Percentiles rank a stretch among this genome's conserved stretches.
Evolutionary conservation across 306 rosid genomes (phyloP).

Genomic region (Quercus berberidifolia): DNA sequence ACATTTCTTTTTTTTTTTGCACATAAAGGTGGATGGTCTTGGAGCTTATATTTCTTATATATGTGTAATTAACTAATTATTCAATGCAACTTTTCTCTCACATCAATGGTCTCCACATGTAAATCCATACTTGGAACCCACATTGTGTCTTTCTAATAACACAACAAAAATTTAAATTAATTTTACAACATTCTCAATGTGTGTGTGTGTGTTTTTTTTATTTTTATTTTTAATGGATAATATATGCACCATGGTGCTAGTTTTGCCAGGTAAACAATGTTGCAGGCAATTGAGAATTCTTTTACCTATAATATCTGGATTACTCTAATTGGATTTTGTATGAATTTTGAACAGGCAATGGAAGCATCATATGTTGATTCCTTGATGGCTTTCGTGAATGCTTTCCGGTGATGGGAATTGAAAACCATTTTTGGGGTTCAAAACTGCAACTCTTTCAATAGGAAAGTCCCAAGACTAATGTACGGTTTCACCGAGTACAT

Average conservation of each 20-base stretch:
- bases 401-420: conserved; percentile 42
- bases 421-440: neutral
- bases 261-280: conserved; percentile 57
- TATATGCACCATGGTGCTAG: conserved; percentile 91
- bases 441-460: neutral
- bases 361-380: conserved; percentile 69
- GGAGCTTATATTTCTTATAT: too few species aligned
- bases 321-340: neutral
- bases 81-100: too few species aligned
- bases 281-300: neutral
- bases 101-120: too few species aligned
- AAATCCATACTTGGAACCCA: too few species aligned
- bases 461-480: conserved; percentile 10
- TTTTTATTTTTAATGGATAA: too few species aligned
- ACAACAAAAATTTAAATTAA: too few species aligned
- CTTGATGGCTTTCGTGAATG: conserved; percentile 66
- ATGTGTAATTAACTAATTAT: too few species aligned
- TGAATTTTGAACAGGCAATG: conserved; percentile 49
- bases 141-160: too few species aligned
- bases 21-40: too few species aligned
- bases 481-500: neutral
- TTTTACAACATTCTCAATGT: too few species aligned
- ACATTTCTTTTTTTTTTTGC: too few species aligned
- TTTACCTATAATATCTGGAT: neutral
- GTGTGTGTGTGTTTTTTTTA: too few species aligned